These are phyloP conservation scores for Leishmania mexicana DNA, from an alignment of 208 protist species.

Conservation along the genomic window DNA sequence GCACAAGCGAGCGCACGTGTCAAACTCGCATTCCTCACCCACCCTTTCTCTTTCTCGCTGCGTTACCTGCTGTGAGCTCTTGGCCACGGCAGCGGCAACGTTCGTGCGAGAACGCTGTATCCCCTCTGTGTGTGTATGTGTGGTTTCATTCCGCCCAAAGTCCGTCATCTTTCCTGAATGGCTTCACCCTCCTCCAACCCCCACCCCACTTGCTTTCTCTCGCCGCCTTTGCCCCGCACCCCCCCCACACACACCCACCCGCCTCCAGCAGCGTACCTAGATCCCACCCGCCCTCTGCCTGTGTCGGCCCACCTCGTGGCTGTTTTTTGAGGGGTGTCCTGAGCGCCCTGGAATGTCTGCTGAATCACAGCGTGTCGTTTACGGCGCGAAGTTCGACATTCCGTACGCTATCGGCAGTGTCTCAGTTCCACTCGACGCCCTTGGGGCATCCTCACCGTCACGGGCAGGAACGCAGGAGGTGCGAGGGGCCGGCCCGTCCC, in stretches of 20 bases:
- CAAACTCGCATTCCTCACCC: not conserved
- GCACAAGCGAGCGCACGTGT: not conserved
- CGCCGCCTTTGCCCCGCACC: not conserved
- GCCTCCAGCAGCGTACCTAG: not conserved
- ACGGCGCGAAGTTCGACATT: slow-evolving; percentile 63
- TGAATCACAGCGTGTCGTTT: slow-evolving; percentile 44
- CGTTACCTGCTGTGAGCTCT: not conserved
- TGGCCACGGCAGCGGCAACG: not conserved
- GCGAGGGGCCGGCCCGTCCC: not conserved
- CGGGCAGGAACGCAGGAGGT: not conserved
- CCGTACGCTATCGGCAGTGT: slow-evolving; percentile 63
- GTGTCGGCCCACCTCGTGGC: too few relatives aligned
- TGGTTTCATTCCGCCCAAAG: not conserved
- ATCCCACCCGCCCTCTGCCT: not conserved
- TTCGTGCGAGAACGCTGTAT: not conserved
- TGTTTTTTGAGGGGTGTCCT: not conserved
- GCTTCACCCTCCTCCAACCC: not conserved
- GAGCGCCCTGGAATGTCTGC: slow-evolving; percentile 5
- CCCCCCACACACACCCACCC: not conserved
- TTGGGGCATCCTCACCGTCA: not conserved
- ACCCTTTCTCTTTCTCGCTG: not conserved
- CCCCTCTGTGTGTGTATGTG: not conserved
- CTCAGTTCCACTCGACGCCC: slow-evolving; percentile 35
- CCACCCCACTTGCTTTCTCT: not conserved
- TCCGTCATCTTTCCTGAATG: not conserved